Percentiles rank a stretch among this genome's conserved stretches.
Conservation (phyloP, 2,329 filamentous ascomycete species). For the Aspergillus fischeri region DNA sequence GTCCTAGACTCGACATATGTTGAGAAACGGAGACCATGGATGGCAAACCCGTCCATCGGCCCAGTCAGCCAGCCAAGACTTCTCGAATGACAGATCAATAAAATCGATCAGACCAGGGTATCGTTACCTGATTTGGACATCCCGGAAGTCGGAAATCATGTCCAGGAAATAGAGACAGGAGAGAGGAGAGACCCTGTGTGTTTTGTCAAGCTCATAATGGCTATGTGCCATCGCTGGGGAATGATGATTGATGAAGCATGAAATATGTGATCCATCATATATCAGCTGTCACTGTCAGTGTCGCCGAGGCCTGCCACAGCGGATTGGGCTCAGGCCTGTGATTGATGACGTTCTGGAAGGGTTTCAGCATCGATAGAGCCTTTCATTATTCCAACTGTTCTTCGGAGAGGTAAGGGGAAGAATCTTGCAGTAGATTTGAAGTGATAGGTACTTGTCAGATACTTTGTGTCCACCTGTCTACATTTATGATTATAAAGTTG, state of each 20-base stretch:
- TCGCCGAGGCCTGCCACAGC: neutral
- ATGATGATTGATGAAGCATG: neutral
- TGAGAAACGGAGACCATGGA: neutral
- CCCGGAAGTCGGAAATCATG: neutral
- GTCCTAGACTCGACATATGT: neutral
- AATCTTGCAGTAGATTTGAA: no score
- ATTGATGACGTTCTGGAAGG: no score
- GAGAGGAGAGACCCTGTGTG: neutral
- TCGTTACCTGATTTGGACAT: neutral
- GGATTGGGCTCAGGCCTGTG: no score
- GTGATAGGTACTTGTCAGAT: no score
- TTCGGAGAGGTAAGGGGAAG: no score
- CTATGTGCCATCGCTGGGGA: neutral
- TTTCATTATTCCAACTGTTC: no score
- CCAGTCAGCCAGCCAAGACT: neutral
- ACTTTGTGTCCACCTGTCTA: no score
- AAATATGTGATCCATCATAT: neutral
- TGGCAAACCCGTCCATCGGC: neutral
- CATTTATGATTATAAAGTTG: no score
- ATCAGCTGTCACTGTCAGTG: neutral
- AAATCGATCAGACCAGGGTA: neutral
- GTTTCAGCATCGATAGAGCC: no score
- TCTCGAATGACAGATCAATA: neutral
- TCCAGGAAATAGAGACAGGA: neutral
- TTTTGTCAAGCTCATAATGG: neutral